Evolutionary conservation across 2,329 filamentous ascomycete species (phyloP).

Genomic region (Polychaeton citri): DNA sequence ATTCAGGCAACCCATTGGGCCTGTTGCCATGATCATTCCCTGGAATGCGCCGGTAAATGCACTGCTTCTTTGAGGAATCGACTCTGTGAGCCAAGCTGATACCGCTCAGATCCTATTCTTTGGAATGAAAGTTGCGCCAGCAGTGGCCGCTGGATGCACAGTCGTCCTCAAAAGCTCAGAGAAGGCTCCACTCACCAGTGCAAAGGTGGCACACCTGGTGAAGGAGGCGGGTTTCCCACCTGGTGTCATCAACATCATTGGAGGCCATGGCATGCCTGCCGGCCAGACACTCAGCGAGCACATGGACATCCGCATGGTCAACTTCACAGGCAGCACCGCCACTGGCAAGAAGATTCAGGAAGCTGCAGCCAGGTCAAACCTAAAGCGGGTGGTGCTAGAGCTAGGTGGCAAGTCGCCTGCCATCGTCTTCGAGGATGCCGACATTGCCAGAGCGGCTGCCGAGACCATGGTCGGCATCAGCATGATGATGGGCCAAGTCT

Average conservation of each 20-base stretch:
- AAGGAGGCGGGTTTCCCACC: constrained; percentile 30
- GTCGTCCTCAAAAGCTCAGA: constrained; percentile 51
- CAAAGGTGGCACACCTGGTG: constrained; percentile 12
- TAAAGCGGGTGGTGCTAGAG: constrained; percentile 17
- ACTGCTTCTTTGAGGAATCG: constrained; percentile 3
- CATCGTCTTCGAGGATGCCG: constrained; percentile 16
- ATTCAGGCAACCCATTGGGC: constrained; percentile 1
- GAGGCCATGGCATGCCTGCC: constrained; percentile 19
- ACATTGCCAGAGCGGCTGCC: constrained; percentile 18
- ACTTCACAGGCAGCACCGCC: constrained; percentile 14
- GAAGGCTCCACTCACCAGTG: constrained; percentile 44
- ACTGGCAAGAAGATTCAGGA: constrained; percentile 16
- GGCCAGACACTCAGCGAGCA: constrained; percentile 18
- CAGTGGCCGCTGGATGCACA: constrained; percentile 45
- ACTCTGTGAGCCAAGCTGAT: too few relatives aligned
- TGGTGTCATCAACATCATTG: constrained; percentile 29
- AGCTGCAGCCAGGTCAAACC: constrained; percentile 15
- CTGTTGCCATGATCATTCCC: constrained; percentile 42
- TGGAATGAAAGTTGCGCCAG: constrained; percentile 43
- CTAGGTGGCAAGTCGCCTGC: constrained; percentile 14
- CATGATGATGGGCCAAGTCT: constrained; percentile 45
- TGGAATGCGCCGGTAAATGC: constrained; percentile 42
- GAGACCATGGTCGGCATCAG: constrained; percentile 32
- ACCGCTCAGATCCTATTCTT: constrained; percentile 13
- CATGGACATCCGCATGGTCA: constrained; percentile 18